Evolutionary conservation across 768 basidiomycete species (phyloP), one percentile per base, ranked within the genome.

Genomic region (Phylloporus rhodoxanthus): DNA sequence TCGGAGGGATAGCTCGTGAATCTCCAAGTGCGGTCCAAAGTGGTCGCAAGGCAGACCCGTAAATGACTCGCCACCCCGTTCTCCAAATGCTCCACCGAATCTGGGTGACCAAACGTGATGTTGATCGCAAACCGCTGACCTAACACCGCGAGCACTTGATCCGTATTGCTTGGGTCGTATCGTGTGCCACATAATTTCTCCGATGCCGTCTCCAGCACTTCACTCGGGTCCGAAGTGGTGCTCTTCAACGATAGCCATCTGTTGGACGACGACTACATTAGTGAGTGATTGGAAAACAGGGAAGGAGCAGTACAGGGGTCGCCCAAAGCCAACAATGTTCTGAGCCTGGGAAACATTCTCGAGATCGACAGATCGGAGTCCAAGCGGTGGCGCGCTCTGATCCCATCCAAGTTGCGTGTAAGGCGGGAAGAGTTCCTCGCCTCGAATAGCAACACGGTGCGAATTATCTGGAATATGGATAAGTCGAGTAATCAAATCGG

Each of bases 321-420:
- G 26, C 9, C 40, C 40, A 13, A n/a, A 26, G 13, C 23, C 2
- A 2, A 17, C 19, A 4, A 43, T 43, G 19, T 32, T 13, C 6
- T 9, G n/a, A n/a, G n/a, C n/a, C 20, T 15, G 17, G 15, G 55
- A 38, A 5, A 50, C 19, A 17, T 53, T 15, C 7, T 57, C 45
- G 5, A 41, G 6, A 10, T 26, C n/a, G n/a, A n/a, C n/a, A n/a
- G n/a, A n/a, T n/a, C n/a, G n/a, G n/a, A n/a, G 7, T 48, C n/a
- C 0, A 0, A 52, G 36, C 1, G 5, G 9, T 13, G 2, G 1
- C 2, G 59, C 55, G 15, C 6, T 5, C 5, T 57, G 58, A n/a
- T 60, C 58, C 58, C 58, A 60, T 25, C 55, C 55, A 0, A 60
- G 40, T n/a, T 40, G 45, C 0, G 48, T 53, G 23, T 47, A 50